A percentile compares a stretch with the other conserved stretches of the same genome.
phyloP scores from a whole-genome alignment of 2,329 filamentous ascomycete genomes.

The Neobulgaria alba region DNA sequence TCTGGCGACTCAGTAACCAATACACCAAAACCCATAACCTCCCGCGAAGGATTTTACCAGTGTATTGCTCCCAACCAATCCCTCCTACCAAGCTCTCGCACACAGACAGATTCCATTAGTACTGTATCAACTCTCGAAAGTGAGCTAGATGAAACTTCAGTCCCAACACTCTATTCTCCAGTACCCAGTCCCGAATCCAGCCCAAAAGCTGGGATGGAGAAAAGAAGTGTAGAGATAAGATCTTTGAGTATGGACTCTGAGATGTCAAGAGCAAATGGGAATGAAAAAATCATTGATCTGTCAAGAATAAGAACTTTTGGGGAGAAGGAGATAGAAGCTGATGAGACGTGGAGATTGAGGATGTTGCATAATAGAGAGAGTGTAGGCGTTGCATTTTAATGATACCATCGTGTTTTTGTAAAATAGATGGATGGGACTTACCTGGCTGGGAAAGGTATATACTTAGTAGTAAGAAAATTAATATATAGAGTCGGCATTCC shows the following conservation, averaged over 20 bases:
- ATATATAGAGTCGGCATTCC: no score
- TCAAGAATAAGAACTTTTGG: constrained; percentile 19
- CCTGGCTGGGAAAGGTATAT: no score
- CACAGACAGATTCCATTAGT: constrained; percentile 32
- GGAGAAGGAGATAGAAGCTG: constrained; percentile 13
- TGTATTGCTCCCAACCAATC: constrained; percentile 33
- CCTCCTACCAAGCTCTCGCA: constrained; percentile 1
- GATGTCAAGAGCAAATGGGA: no score
- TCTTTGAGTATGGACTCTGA: constrained; percentile 10
- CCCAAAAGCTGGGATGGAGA: background rate
- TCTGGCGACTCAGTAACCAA: constrained; percentile 47
- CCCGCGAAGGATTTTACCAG: constrained; percentile 50
- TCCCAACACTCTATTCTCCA: background rate
- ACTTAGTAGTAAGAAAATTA: no score
- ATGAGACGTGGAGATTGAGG: constrained; percentile 33
- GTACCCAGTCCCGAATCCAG: background rate
- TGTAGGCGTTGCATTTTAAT: constrained; percentile 41
- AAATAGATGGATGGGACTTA: no score
- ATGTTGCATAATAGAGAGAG: constrained; percentile 29
- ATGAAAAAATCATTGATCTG: constrained; percentile 20
- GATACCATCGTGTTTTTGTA: background rate
- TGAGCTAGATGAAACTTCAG: constrained; percentile 27
- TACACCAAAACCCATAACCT: constrained; percentile 41
- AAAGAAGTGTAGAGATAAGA: constrained; percentile 7
- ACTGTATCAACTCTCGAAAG: constrained; percentile 44